Conservation (phyloP, 495 filamentous ascomycete species). For the Trichocladium uniseriatum region DNA sequence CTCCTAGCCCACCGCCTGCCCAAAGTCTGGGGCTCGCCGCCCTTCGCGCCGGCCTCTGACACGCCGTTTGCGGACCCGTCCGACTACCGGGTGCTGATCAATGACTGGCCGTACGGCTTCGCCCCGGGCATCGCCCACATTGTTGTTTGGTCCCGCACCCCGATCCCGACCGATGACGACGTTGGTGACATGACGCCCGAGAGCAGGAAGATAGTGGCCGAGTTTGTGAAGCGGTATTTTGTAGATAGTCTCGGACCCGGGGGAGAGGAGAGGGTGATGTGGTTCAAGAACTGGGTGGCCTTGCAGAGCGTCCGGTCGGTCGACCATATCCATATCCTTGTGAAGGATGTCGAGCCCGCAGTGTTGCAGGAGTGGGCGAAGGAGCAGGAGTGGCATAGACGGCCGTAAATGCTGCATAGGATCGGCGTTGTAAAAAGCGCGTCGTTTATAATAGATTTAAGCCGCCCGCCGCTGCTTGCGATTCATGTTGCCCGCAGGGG, state of each 20-base stretch:
- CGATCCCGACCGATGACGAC: slow-evolving; percentile 47
- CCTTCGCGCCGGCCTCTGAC: slow-evolving; percentile 42
- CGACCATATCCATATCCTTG: slow-evolving; percentile 57
- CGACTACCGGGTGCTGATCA: slow-evolving; percentile 69
- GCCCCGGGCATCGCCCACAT: slow-evolving; percentile 61
- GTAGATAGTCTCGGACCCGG: slow-evolving; percentile 44
- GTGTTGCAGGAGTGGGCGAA: slow-evolving; percentile 54
- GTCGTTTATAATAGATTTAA: not conserved
- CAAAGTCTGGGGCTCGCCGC: slow-evolving; percentile 50
- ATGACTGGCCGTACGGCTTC: slow-evolving; percentile 90
- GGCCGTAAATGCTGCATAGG: not conserved
- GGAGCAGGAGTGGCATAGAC: slow-evolving; percentile 29
- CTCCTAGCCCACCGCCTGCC: slow-evolving; percentile 62
- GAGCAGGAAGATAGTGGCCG: slow-evolving; percentile 49
- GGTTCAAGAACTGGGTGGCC: slow-evolving; percentile 93
- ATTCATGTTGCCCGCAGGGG: slow-evolving; percentile 29
- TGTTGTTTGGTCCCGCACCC: slow-evolving; percentile 55
- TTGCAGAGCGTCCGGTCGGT: slow-evolving; percentile 76
- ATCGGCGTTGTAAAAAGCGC: not conserved
- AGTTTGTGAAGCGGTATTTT: slow-evolving; percentile 62
- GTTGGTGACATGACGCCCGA: slow-evolving; percentile 64
- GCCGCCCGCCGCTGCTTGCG: slow-evolving; percentile 41
- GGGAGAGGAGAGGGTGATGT: slow-evolving; percentile 56
- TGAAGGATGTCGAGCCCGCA: slow-evolving; percentile 51
- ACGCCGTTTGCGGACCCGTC: slow-evolving; percentile 58